Conservation (phyloP, 2,329 filamentous ascomycete genomes). For the Chaetomium sp. region DNA sequence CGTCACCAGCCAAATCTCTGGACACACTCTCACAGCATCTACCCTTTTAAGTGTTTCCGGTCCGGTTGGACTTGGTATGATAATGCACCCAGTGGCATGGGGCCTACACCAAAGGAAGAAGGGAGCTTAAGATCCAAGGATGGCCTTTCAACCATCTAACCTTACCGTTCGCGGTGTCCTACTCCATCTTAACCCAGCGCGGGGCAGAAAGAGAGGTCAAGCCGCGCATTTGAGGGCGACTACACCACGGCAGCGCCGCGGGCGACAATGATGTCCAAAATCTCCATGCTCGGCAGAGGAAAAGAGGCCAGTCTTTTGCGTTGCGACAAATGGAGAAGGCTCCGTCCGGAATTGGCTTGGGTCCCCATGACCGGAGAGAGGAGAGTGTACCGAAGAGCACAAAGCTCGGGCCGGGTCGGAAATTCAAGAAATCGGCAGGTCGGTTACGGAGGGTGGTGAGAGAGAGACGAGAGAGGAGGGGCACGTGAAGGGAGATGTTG, state of each 20-base stretch:
- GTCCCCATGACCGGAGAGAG: background rate
- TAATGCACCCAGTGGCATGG: background rate
- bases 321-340: background rate
- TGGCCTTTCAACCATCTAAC: background rate
- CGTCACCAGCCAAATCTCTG: background rate
- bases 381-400: background rate
- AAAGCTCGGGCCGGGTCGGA: slow-evolving; percentile 2
- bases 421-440: background rate
- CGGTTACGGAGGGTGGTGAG: background rate
- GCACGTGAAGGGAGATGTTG: slow-evolving; percentile 5
- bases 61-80: background rate
- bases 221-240: background rate
- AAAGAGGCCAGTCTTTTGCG: background rate
- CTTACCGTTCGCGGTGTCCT: too few species aligned
- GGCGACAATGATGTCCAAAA: background rate
- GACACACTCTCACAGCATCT: background rate
- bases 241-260: background rate
- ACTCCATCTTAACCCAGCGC: background rate
- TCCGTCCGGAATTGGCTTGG: background rate
- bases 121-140: background rate
- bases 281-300: too few species aligned
- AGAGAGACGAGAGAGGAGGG: background rate
- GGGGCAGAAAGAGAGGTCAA: background rate
- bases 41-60: background rate
- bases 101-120: slow-evolving; percentile 1